Percentiles rank a stretch among this genome's conserved stretches.
phyloP scores from a whole-genome alignment of 441 rosid species.

The Pelargonium cotyledonis region DNA sequence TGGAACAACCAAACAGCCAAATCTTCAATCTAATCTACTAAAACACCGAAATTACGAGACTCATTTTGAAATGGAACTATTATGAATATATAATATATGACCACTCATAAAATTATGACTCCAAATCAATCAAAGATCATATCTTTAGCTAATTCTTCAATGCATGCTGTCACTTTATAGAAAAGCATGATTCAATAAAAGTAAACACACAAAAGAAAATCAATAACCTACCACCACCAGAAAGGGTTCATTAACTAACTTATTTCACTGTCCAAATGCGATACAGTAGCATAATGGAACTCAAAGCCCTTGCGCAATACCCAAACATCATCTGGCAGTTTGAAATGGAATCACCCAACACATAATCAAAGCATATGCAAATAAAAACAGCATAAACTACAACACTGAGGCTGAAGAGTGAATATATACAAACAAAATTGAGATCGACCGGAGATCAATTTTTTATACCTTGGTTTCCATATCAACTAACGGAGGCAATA shows the following conservation, averaged over 20 bases:
- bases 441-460: background rate
- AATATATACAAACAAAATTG: background rate
- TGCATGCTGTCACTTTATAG: background rate
- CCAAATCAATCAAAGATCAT: background rate
- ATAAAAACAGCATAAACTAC: background rate
- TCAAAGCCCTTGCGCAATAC: slow-evolving; percentile 31
- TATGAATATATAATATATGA: too few relatives aligned
- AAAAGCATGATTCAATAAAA: background rate
- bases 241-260: slow-evolving; percentile 13
- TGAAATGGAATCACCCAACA: background rate
- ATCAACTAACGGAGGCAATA: background rate
- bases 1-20: background rate
- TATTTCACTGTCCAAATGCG: slow-evolving; percentile 16
- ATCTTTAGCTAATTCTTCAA: background rate
- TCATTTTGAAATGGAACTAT: too few relatives aligned
- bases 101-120: background rate
- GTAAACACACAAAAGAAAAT: background rate
- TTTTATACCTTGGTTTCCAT: background rate
- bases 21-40: too few relatives aligned
- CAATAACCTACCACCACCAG: slow-evolving; percentile 13
- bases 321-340: slow-evolving; percentile 21
- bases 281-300: slow-evolving; percentile 13
- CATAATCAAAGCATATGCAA: background rate
- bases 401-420: background rate
- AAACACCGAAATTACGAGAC: too few relatives aligned